Evolutionary conservation across 23 red algal species (phyloP), one percentile per base, ranked within the genome.

Genomic region (Gracilaria gracilis): DNA sequence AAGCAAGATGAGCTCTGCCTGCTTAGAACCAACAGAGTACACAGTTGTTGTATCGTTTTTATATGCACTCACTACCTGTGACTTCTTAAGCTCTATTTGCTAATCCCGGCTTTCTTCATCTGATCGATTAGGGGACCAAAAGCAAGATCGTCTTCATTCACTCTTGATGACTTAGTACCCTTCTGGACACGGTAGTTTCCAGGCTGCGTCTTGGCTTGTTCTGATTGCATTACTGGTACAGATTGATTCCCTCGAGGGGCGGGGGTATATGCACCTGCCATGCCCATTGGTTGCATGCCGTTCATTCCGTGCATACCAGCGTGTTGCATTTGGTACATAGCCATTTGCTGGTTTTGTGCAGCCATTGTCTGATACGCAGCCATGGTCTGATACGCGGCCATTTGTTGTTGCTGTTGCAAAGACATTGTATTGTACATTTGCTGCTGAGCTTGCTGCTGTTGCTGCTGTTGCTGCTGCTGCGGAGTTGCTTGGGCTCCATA

Each of bases 341-440:
- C 80, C 89, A 92, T 27, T 65, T 92, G 89, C 11, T 92, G 89
- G 17, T 92, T 57, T 27, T 87, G 46, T 25, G 48, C 79, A 21
- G 82, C 70, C 82, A 94, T 88, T 27, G 82, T 88, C 57, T 94
- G 92, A 82, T 94, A 94, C 24, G 92, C 92, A 35, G 70, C 53
- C 90, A 93, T 93, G 2, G 76, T 82, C 71, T 94, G 81, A 70
- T 89, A 89, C 37, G 82, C 82, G 5, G 71, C 71, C 66, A 83
- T 51, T 67, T 84, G 88, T 83, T 91, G 89, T 84, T 92, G 89
- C 71, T 92, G 89, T 84, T 94, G 91, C 91, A 94, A 66, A 53
- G 93, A 86, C 84, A 88, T 83, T 54, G 83, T 84, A 51, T 92
- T 94, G 74, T 94, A 94, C 83, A 88, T 82, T 25, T 94, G 91